Evolutionary conservation across 139 green algal genomes (phyloP), one percentile per base, ranked within the genome.

Genomic region (Micromonas commoda): DNA sequence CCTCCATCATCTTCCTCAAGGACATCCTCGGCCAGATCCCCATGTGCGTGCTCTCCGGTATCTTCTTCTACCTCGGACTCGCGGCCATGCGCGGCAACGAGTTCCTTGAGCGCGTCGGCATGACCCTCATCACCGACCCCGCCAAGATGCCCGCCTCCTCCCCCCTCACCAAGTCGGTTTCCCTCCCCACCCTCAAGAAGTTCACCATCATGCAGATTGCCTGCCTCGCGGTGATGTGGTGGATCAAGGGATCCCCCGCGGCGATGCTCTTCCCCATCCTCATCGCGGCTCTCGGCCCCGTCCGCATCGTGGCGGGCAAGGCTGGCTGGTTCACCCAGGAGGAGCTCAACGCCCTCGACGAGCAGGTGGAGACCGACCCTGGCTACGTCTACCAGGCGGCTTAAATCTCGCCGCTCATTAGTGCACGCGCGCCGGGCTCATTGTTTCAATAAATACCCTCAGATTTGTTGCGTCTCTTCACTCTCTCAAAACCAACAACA

Each of bases 21-120:
- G n/a, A 28, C 9, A 37, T 64, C 21, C 64, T 81, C 31, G 16
- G 26, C 37, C 54, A 64, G 23, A 78, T 81, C n/a, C 76, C 76
- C 24, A 32, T 61, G 64, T 66, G 64, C 64, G 76, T 81, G 5
- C 32, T 81, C 35, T 78, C 65, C 53, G 76, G 76, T 24, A 21
- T 81, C 5, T 81, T 81, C 65, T 61, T 81, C 28, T 81, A 77
- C 76, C 65, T 81, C 64, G 76, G 76, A 23, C 37, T 81, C 35
- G 34, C 28, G 35, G 76, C 76, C 33, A 32, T 39, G 28, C 23
- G 53, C n/a, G 26, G n/a, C 76, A 81, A 81, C 76, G 32, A 81
- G 76, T 78, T 81, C n/a, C 9, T 81, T 16, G n/a, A 81, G 64
- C 60, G 76, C 31, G 35, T 65, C 21, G 9, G 29, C n/a, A 28